Evolutionary conservation across 2,329 filamentous ascomycete genomes (phyloP), one percentile per base, ranked within the genome.

Genomic region (Phymatotrichopsis omnivora): DNA sequence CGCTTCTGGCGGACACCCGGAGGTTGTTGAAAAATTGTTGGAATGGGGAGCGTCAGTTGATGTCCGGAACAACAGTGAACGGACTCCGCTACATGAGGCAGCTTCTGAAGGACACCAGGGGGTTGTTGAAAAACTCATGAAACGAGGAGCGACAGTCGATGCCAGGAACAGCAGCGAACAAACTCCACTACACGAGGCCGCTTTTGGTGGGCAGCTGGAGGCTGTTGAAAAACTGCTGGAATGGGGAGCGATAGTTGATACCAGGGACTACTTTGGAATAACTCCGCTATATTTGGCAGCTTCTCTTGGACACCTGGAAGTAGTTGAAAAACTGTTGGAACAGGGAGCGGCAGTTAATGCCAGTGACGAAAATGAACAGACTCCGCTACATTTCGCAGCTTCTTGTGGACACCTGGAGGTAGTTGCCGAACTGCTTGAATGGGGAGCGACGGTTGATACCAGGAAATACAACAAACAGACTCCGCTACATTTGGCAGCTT

Each of bases 71-170:
- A 22, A 17, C 2, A 19, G 30, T 40, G 42, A 53, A 23, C 49
- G 53, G 42, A 62, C 57, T 17, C 59, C 60, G 2, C 30, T 62
- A 3, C 60, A 62, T 35, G 52, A 57, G 14, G 60, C 60, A 11
- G 56, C 12, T 7, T 45, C 51, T 34, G 34, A 41, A 10, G 51
- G 51, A 5, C 32, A 44, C 24, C 17, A 41, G 12, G 42, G 36
- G 4, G 32, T 44, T 6, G 42, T 51, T 16, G 25, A 47, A n/a
- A 23, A 38, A 8, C 22, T 52, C 5, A 30, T 52, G 7, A 25
- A 34, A 5, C 11, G 25, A 10, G 41, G 41, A 3, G n/a, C n/a
- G n/a, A n/a, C n/a, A n/a, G n/a, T n/a, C n/a, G n/a, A n/a, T n/a
- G n/a, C n/a, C n/a, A n/a, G n/a, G n/a, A n/a, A n/a, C n/a, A n/a